Percentiles rank a stretch among this genome's conserved stretches.
phyloP scores from a whole-genome alignment of 139 green algal genomes.

The Auxenochlorella pyrenoidosa region DNA sequence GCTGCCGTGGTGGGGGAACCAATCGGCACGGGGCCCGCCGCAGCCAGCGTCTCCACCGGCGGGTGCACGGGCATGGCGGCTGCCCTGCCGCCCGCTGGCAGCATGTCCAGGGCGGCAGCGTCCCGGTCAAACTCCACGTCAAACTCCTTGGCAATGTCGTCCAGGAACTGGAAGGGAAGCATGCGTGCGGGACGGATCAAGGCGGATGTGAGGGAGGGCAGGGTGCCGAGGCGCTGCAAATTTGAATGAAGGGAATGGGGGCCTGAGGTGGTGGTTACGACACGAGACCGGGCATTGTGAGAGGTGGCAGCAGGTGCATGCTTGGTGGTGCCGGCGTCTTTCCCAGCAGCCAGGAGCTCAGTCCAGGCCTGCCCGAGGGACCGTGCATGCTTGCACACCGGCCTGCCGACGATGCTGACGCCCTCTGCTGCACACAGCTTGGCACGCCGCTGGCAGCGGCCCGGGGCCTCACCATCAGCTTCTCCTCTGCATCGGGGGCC shows the following conservation, averaged over 20 bases:
- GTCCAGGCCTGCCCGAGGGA: no score
- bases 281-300: no score
- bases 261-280: no score
- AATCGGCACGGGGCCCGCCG: neutral
- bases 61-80: neutral
- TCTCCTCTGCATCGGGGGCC: conserved; percentile 52
- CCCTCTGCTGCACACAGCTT: neutral
- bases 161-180: conserved; percentile 34
- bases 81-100: conserved; percentile 23
- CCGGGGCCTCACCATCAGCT: conserved; percentile 42
- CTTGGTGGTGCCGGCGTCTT: no score
- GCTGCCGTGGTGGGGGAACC: neutral
- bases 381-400: neutral
- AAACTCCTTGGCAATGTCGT: conserved; percentile 61
- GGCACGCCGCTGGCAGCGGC: no score
- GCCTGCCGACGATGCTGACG: no score
- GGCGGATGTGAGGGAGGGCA: no score
- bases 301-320: no score
- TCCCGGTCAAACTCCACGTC: conserved; percentile 61
- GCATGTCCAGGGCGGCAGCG: conserved; percentile 50
- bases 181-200: no score
- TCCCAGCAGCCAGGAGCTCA: no score
- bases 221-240: no score
- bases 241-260: no score
- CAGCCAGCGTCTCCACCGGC: neutral